Evolutionary conservation across 73 alveolate species (phyloP).

Genomic region (Paramecium primaurelia): DNA sequence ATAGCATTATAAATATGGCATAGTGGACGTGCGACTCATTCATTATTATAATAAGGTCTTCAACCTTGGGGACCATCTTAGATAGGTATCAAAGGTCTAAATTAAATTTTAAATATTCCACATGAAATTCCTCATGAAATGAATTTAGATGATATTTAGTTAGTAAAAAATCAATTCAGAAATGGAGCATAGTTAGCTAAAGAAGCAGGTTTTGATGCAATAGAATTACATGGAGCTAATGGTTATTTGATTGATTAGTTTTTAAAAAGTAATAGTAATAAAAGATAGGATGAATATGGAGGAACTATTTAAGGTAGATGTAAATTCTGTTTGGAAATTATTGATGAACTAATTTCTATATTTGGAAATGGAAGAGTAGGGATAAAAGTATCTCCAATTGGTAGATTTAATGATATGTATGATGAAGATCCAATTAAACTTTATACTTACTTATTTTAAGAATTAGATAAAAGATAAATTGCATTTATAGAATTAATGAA

Average conservation of each 20-base stretch:
- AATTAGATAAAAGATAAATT: conserved; percentile 53
- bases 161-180: conserved; percentile 69
- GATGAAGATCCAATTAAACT: conserved; percentile 66
- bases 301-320: conserved; percentile 82
- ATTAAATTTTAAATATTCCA: background rate
- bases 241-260: conserved; percentile 77
- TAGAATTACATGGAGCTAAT: conserved; percentile 82
- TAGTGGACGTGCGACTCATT: conserved; percentile 61
- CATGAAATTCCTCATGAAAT: conserved; percentile 51
- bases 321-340: conserved; percentile 74
- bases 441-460: conserved; percentile 47
- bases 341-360: conserved; percentile 64
- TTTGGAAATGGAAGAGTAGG: conserved; percentile 67
- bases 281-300: conserved; percentile 89
- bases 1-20: conserved; percentile 61
- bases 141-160: conserved; percentile 65
- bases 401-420: conserved; percentile 58
- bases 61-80: conserved; percentile 39
- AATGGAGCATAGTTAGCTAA: conserved; percentile 76
- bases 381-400: conserved; percentile 66
- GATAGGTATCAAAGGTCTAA: conserved; percentile 1
- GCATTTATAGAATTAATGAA: conserved; percentile 60
- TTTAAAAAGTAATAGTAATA: conserved; percentile 70
- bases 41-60: conserved; percentile 21
- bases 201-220: conserved; percentile 92